Base-by-base conservation (phyloP, 495 filamentous ascomycete species). In the Opeltia flavorubescens region DNA sequence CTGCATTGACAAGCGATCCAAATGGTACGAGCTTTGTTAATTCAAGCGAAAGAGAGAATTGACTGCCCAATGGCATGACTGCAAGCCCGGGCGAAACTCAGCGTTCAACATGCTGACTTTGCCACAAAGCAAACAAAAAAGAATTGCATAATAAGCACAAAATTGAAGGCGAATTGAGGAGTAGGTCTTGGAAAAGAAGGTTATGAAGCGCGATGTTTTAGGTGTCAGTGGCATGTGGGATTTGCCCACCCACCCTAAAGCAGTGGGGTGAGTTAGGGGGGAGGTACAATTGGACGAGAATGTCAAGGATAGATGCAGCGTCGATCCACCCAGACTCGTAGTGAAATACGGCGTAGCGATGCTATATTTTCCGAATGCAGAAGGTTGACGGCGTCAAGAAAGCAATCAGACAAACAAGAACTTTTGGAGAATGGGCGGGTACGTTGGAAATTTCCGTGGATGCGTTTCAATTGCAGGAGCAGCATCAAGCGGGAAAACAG, bases 1-100 rank as follows among this genome's bases (percentile, higher is more conserved):
- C 21, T 15, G 42, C 25, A 29, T 23, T 44, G 0, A 33, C 44
- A 0, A 38, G 28, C 5, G 44, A 24, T 9, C 29, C 29, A 24
- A 47, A 47, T 18, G 44, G 44, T 25, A 47, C 33, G 3, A 47
- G 44, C 33, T 38, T 47, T 7, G 44, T 36, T 9, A 47, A n/a
- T n/a, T 47, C 44, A 1, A 47, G 3, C 4, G 44, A 47, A 7
- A 47, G 33, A 15, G 44, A 47, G 23, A 47, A 47, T 26, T 38
- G 44, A 24, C 23, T 38, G 17, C n/a, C 11, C 28, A 47, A 7
- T 15, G 44, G 9, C 44, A 47, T 23, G 28, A 4, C 30, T 23
- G 21, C 12, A 26, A 4, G 6, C 12, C 8, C 26, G n/a, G n/a
- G 8, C 42, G n/a, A 17, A 26, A 3, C 21, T 12, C 8, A 44